Evolutionary conservation across 257 asterid species (phyloP).

Genomic region (Knoxia roxburghii): DNA sequence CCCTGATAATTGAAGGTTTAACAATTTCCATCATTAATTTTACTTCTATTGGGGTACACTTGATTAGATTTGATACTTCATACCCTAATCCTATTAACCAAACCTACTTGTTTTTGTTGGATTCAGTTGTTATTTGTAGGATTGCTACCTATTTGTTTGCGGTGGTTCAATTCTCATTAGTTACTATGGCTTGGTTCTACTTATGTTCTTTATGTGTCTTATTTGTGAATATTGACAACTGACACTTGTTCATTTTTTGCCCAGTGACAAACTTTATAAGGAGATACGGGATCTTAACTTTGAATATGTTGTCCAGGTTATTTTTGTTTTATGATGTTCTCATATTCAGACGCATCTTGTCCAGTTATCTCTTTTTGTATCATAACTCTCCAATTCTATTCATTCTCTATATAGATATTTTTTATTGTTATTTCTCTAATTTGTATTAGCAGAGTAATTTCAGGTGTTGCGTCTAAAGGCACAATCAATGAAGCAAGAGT

Average conservation of each 20-base stretch:
- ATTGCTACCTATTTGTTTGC: slow-evolving; percentile 7
- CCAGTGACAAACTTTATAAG: slow-evolving; percentile 94
- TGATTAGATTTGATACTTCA: not conserved
- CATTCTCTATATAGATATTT: not conserved
- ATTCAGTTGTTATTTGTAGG: not conserved
- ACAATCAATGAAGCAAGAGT: slow-evolving; percentile 96
- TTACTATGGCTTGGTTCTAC: no score
- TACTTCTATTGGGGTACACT: not conserved
- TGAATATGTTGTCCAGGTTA: slow-evolving; percentile 98
- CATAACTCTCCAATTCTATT: slow-evolving; percentile 3
- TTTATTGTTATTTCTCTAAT: slow-evolving; percentile 33
- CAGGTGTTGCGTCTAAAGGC: slow-evolving; percentile 99
- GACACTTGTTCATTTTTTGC: slow-evolving; percentile 13
- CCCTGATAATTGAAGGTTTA: not conserved
- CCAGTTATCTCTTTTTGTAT: not conserved
- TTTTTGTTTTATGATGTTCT: slow-evolving; percentile 21
- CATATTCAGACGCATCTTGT: not conserved
- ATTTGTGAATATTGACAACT: no score
- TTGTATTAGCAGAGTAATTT: slow-evolving; percentile 41
- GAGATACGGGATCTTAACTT: slow-evolving; percentile 95
- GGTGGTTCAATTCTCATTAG: not conserved
- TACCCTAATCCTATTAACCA: not conserved
- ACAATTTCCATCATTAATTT: not conserved
- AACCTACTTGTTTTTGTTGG: not conserved
- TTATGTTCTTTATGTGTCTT: no score